These are phyloP conservation scores for Chrysosporium queenslandicum DNA, from an alignment of 2,329 filamentous ascomycete genomes.

Conservation along the genomic window DNA sequence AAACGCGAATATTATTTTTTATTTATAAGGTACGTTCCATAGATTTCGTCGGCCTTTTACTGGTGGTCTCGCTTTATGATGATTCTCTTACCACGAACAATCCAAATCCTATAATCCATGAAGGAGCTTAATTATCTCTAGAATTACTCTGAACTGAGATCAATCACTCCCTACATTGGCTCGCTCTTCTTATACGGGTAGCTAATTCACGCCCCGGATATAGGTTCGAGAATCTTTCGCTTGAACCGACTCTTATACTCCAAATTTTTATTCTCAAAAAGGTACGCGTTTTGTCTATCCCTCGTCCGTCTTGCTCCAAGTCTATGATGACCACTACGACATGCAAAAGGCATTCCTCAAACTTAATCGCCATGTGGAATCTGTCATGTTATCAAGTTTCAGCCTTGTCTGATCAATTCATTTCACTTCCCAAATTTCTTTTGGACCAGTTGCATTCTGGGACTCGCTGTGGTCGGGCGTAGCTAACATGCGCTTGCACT, in stretches of 20 bases:
- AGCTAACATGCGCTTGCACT: conserved; percentile 11
- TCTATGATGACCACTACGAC: conserved; percentile 53
- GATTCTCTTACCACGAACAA: conserved; percentile 43
- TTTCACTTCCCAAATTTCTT: conserved; percentile 10
- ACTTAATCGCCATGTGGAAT: conserved; percentile 55
- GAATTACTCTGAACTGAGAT: conserved; percentile 46
- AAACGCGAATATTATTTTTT: neutral
- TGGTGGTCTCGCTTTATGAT: conserved; percentile 23
- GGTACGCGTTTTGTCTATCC: conserved; percentile 31
- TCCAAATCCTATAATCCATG: conserved; percentile 50
- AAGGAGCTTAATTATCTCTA: conserved; percentile 44
- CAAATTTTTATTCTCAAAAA: conserved; percentile 27
- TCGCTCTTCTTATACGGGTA: conserved; percentile 8
- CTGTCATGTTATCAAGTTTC: conserved; percentile 54
- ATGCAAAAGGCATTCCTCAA: conserved; percentile 59
- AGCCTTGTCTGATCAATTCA: conserved; percentile 54
- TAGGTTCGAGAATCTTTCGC: too few species aligned
- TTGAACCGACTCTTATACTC: too few species aligned
- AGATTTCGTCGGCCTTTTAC: neutral
- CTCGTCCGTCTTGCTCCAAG: conserved; percentile 21
- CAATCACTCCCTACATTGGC: neutral
- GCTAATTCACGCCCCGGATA: conserved; percentile 3
- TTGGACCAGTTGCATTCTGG: neutral
- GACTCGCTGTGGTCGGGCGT: conserved; percentile 12
- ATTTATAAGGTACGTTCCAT: neutral